Evolutionary conservation across 2,329 filamentous ascomycete genomes (phyloP).

Genomic region (Cladophialophora bantiana): DNA sequence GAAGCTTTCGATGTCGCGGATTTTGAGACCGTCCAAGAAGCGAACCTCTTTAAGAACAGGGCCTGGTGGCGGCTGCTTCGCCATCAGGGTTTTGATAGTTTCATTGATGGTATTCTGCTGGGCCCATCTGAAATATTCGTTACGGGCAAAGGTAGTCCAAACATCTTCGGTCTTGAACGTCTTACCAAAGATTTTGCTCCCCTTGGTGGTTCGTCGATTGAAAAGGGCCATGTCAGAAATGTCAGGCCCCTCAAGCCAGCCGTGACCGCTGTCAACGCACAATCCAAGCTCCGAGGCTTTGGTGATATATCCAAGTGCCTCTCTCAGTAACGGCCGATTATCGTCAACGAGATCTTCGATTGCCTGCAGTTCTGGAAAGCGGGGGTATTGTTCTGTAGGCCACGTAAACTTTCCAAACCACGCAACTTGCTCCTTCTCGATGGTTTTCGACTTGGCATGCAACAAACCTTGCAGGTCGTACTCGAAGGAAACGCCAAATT

Average conservation of each 20-base stretch:
- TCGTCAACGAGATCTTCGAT: conserved; percentile 68
- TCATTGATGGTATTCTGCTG: conserved; percentile 40
- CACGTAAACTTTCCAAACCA: conserved; percentile 72
- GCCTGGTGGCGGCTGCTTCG: not conserved
- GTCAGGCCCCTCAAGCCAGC: conserved; percentile 71
- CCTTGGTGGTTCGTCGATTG: conserved; percentile 49
- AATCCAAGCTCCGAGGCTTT: conserved; percentile 69
- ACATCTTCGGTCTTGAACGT: conserved; percentile 48
- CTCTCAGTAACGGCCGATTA: conserved; percentile 40
- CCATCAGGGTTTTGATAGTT: conserved; percentile 27
- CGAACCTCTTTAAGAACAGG: conserved; percentile 18
- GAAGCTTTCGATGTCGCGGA: conserved; percentile 38
- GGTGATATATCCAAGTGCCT: conserved; percentile 64
- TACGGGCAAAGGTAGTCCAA: conserved; percentile 33
- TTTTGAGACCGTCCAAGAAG: conserved; percentile 22
- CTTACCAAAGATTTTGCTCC: conserved; percentile 56
- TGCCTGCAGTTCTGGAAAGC: conserved; percentile 65
- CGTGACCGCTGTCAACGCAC: conserved; percentile 71
- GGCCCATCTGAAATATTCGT: conserved; percentile 39
- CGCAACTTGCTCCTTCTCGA: conserved; percentile 61
- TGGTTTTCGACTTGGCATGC: conserved; percentile 63
- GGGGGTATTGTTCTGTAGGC: conserved; percentile 66
- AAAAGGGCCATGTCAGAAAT: conserved; percentile 58
- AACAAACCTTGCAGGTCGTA: conserved; percentile 57
- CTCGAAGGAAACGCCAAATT: conserved; percentile 73